Evolutionary conservation across 2,329 filamentous ascomycete species (phyloP), one percentile per base, ranked within the genome.

Genomic region (Nemania serpens): DNA sequence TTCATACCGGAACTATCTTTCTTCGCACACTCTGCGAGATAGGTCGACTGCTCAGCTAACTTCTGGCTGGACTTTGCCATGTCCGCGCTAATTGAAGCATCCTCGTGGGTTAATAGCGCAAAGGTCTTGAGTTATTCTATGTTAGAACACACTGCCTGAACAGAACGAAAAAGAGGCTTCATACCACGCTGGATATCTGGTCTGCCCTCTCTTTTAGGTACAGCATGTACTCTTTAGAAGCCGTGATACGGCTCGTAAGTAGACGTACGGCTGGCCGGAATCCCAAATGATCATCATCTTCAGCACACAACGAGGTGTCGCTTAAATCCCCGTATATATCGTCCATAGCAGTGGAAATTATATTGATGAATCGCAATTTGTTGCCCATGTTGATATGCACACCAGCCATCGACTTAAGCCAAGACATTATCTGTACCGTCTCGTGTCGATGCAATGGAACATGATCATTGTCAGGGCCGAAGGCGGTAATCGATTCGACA

Each of bases 31-130:
- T 49, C 54, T 12, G 36, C 25, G 12, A 56, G 17, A 4, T 42
- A 22, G 12, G 45, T 5, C 2, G n/a, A 48, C 18, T 42, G 20
- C n/a, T 45, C 39, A 5, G 55, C 47, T 2, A 52, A 6, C 5
- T 18, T 20, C 11, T 45, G 29, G 41, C 33, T 58, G 13, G 37
- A 25, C 15, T 37, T 50, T 34, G 54, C 45, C n/a, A 56, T 56
- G 36, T 56, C 54, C 20, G 17, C 5, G 18, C 36, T 49, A 5
- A 45, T 5, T 18, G 18, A 17, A 1, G 55, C 46, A 18, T 51
- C 47, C 11, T 57, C 55, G 15, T 57, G 55, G 2, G 55, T 57
- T 6, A 57, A 45, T 17, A 51, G 41, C 17, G 47, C 39, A 25
- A 45, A 51, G 18, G 45, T 6, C 47, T 57, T 12, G 5, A 33